phyloP scores from a whole-genome alignment of 2,329 filamentous ascomycete species.

The Rasamsonia emersonii region DNA sequence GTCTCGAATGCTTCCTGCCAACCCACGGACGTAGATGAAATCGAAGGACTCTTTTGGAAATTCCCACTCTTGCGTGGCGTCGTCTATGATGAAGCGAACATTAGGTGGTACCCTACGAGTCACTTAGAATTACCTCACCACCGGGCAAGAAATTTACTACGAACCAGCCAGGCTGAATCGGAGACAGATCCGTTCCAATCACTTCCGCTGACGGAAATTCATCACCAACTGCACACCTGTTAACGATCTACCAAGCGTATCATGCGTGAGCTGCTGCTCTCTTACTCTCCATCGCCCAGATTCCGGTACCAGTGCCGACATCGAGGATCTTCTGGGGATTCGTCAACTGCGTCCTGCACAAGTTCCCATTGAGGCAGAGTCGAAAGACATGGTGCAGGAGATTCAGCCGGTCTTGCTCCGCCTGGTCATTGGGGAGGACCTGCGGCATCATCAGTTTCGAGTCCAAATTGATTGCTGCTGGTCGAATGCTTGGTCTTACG shows the following conservation, averaged over 20 bases:
- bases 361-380: too few species aligned
- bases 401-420: conserved; percentile 11
- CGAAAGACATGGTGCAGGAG: conserved; percentile 5
- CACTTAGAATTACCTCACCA: not conserved
- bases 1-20: conserved; percentile 14
- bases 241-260: too few species aligned
- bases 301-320: conserved; percentile 10
- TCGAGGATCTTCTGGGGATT: conserved; percentile 9
- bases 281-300: conserved; percentile 9
- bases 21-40: conserved; percentile 20
- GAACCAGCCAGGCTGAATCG: conserved; percentile 39
- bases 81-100: conserved; percentile 21
- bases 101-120: conserved; percentile 20
- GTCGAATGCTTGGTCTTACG: conserved; percentile 8
- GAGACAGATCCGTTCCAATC: conserved; percentile 40
- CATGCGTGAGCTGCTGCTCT: too few species aligned
- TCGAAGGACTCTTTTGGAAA: conserved; percentile 18
- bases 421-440: conserved; percentile 15
- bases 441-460: too few species aligned
- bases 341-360: not conserved
- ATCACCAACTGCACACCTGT: conserved; percentile 17
- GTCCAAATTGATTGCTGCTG: not conserved
- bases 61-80: conserved; percentile 19
- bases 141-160: not conserved
- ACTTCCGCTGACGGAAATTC: conserved; percentile 32